Evolutionary conservation across 352 stramenopile genomes (phyloP).

Genomic region (Phytopythium mirpurense): DNA sequence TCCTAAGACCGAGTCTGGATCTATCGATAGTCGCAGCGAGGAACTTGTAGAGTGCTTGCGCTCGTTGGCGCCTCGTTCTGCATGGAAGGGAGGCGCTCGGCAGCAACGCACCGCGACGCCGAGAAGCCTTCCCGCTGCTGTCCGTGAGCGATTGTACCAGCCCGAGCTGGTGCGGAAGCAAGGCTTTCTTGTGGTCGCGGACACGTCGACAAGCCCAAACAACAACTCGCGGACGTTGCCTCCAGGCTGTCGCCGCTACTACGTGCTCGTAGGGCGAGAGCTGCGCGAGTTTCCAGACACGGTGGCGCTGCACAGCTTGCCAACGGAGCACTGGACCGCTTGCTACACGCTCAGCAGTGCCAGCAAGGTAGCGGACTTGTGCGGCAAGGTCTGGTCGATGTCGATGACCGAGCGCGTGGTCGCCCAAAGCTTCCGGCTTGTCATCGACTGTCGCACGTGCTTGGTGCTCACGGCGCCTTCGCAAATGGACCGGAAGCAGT

Average conservation of each 20-base stretch:
- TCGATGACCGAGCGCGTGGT: slow-evolving; percentile 13
- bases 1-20: background rate
- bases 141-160: background rate
- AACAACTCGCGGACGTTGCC: background rate
- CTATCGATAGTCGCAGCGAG: slow-evolving; percentile 33
- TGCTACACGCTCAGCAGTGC: slow-evolving; percentile 19
- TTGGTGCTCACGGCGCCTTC: slow-evolving; percentile 39
- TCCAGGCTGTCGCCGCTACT: slow-evolving; percentile 24
- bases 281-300: slow-evolving; percentile 33
- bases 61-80: slow-evolving; percentile 1
- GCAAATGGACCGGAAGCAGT: slow-evolving; percentile 37
- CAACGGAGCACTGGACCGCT: slow-evolving; percentile 3
- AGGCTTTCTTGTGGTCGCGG: slow-evolving; percentile 24
- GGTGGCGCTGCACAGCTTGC: slow-evolving; percentile 16
- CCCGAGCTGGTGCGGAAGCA: slow-evolving; percentile 26
- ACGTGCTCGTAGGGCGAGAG: slow-evolving; percentile 21
- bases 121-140: background rate
- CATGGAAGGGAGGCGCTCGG: background rate
- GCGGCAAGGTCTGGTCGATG: background rate
- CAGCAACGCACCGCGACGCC: too few species aligned
- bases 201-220: background rate
- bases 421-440: slow-evolving; percentile 34
- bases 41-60: slow-evolving; percentile 14
- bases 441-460: slow-evolving; percentile 8
- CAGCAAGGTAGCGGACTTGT: slow-evolving; percentile 10